phyloP scores from a whole-genome alignment of 306 rosid genomes.

The Malus domestica region ASM211411v1 NC_041805.1:9321501-9322000 shows the following conservation, averaged over 20 bases:
- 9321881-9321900: background rate
- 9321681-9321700: too few relatives aligned
- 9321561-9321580: background rate
- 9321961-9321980: background rate
- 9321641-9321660: too few relatives aligned
- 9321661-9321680: too few relatives aligned
- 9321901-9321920: background rate
- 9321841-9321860: background rate
- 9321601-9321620: too few relatives aligned
- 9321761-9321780: too few relatives aligned
- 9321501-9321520: background rate
- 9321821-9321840: background rate
- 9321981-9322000: too few relatives aligned
- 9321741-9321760: too few relatives aligned
- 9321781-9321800: too few relatives aligned
- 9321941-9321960: background rate
- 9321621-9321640: too few relatives aligned
- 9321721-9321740: too few relatives aligned
- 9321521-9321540: background rate
- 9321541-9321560: background rate
- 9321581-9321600: background rate
- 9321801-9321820: too few relatives aligned
- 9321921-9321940: background rate
- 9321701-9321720: too few relatives aligned
- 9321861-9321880: background rate